These are phyloP conservation scores for Dictyostelium discoideum DNA, from an alignment of 78 protist genomes.

Conservation along the genomic window DNA sequence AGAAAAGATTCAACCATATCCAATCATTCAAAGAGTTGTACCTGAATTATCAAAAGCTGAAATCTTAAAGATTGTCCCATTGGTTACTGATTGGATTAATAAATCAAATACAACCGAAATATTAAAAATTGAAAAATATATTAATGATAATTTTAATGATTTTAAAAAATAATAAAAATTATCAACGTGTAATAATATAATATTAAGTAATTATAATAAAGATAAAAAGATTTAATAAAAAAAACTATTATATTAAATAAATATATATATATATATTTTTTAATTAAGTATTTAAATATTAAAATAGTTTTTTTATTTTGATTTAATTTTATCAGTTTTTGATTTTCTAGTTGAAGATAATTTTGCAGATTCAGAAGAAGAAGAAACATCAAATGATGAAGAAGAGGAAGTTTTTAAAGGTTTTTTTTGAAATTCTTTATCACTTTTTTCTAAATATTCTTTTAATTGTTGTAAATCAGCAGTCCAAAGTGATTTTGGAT, in stretches of 20 bases:
- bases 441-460: constrained; percentile 16
- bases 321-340: not conserved
- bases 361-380: not conserved
- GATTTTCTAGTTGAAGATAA: not conserved
- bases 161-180: not conserved
- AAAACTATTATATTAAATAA: not conserved
- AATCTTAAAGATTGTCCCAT: not conserved
- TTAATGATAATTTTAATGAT: not conserved
- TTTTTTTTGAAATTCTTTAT: constrained; percentile 2
- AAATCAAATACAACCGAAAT: not conserved
- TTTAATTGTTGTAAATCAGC: constrained; percentile 11
- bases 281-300: not conserved
- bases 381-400: not conserved
- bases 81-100: not conserved
- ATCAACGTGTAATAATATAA: not conserved
- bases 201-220: not conserved
- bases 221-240: too few relatives aligned
- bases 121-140: not conserved
- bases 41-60: not conserved
- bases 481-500: constrained; percentile 43
- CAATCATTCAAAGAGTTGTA: not conserved
- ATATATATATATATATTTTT: not conserved
- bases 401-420: not conserved
- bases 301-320: not conserved
- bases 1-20: not conserved